Conservation (phyloP, 495 filamentous ascomycete species). For the Friedmanniomyces simplex region DNA sequence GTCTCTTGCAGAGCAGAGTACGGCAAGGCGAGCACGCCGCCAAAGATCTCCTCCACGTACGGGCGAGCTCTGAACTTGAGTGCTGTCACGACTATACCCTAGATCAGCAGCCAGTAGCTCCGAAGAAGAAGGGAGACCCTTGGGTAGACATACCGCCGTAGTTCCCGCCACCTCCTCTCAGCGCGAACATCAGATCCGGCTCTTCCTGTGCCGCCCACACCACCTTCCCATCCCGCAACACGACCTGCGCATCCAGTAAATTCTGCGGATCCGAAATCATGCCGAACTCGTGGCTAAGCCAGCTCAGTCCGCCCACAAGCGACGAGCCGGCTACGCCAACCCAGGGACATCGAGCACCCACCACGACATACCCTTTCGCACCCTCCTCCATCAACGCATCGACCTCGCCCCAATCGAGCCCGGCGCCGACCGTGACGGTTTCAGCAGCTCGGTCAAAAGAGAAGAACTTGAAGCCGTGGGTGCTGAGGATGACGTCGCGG, state of each 20-base stretch:
- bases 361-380: slow-evolving; percentile 25
- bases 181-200: slow-evolving; percentile 28
- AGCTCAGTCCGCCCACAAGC: slow-evolving; percentile 27
- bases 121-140: background rate
- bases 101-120: background rate
- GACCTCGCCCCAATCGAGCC: slow-evolving; percentile 23
- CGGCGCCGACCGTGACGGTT: slow-evolving; percentile 22
- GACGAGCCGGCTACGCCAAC: slow-evolving; percentile 26
- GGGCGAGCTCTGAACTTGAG: slow-evolving; percentile 23
- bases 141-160: slow-evolving; percentile 17
- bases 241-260: slow-evolving; percentile 28
- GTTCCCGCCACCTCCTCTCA: slow-evolving; percentile 25
- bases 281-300: slow-evolving; percentile 27
- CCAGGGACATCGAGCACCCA: slow-evolving; percentile 23
- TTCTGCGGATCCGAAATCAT: slow-evolving; percentile 28
- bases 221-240: slow-evolving; percentile 20
- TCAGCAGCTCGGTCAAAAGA: slow-evolving; percentile 19
- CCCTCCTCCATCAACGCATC: slow-evolving; percentile 21
- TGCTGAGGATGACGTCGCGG: slow-evolving; percentile 24
- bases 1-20: slow-evolving; percentile 12
- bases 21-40: slow-evolving; percentile 21
- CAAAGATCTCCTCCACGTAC: slow-evolving; percentile 20
- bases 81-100: slow-evolving; percentile 16
- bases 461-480: slow-evolving; percentile 25
- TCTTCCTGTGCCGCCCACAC: slow-evolving; percentile 26